Base-by-base conservation (phyloP, 768 basidiomycete genomes). In the Arthromyces matolae region DNA sequence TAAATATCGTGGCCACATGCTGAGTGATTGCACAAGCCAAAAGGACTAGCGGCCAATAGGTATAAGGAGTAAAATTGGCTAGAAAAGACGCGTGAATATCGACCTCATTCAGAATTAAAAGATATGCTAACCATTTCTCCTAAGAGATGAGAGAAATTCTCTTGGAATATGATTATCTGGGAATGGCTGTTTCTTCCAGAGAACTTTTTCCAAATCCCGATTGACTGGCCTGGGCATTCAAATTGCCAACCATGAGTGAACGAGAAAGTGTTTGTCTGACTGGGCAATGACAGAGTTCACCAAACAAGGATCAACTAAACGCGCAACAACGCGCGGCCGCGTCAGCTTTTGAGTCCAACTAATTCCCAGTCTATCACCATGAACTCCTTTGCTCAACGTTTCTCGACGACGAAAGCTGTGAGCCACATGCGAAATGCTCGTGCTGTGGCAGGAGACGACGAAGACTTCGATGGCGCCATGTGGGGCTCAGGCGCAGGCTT, bases 401-500 rank as follows among this genome's bases (percentile, higher is more conserved):
- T 80, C 61, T 77, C 84, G 23, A 72, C 79, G n/a, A 78, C 78
- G 12, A 72, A 75, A 46, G 66, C 79, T 10, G 64, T 65, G 27
- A 67, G 71, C 37, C 73, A 80, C 60, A 67, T 81, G 4, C 68
- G 71, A 49, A 76, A 70, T 54, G 77, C 78, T 12, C 73, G 71
- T 42, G 62, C 67, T 29, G 64, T 75, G 32, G 64, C 72, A 4
- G 79, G 71, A 4, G 81, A 86, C 37, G 83, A 89, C 33, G 81
- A 80, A 16, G 79, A 80, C 34, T 72, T 78, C 53, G 76, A 79
- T 24, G 84, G 86, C 55, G 70, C 77, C n/a, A 75, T 78, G 62
- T 93, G 89, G 89, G 89, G 89, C 13, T 92, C 90, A 32, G 64
- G 78, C 56, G 89, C 80, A n/a, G 90, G 89, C 54, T 89, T 86